Evolutionary conservation across 257 asterid genomes (phyloP), one percentile per base, ranked within the genome.

Genomic region (Gentiana dahurica): DNA sequence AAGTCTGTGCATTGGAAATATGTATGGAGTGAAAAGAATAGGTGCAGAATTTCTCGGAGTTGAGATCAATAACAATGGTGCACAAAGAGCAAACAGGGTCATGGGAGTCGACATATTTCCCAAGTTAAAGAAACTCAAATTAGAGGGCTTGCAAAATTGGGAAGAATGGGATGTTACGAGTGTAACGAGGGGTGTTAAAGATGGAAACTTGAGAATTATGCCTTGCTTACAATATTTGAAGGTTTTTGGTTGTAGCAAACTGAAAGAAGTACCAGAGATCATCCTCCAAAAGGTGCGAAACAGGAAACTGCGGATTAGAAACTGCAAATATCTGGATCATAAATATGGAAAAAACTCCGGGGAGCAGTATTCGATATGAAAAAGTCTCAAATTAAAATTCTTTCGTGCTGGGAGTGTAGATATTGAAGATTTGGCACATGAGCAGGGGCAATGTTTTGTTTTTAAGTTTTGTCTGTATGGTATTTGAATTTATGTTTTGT

Each of bases 161-260:
- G 81, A 74, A 60, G 81, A 74, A 49, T 82, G 91, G 89, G 45
- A 72, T 4, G 5, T 75, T 60, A 57, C 15, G 12, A 45, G 51
- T 5, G 36, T 33, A 12, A 12, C 12, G 2, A 9, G 24, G 24
- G 33, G 10, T 6, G 63, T 55, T 11, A 15, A 64, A 5, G 65
- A 57, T 34, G 71, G 59, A 36, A 35, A 54, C 33, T 15, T 49
- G 34, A 59, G 37, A 49, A 60, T 70, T 1, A 77, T 84, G 87
- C 90, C 94, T 13, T 55, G 75, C 36, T 76, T 84, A 10, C 62
- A 62, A 60, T 81, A 79, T 55, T 62, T 84, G 85, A 84, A 84
- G 55, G 65, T 84, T 12, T 68, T 69, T 0, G 53, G 59, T 34
- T 84, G 94, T 65, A 10, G 64, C 46, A 73, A 71, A 63, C 46